Conservation (phyloP, 768 basidiomycete species). For the Suillus sp. region DNA sequence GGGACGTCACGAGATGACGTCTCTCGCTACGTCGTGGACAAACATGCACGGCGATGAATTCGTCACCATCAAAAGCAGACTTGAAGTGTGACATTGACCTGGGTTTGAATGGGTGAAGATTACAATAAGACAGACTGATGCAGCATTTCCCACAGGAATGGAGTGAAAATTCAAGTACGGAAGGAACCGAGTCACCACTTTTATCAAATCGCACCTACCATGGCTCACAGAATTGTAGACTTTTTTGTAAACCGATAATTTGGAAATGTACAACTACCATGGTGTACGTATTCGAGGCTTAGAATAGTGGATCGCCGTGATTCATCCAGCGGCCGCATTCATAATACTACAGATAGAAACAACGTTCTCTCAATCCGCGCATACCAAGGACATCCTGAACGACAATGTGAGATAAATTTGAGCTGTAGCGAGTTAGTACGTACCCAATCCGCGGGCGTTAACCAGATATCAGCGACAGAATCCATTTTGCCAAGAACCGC, state of each 20-base stretch:
- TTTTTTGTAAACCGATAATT: neutral
- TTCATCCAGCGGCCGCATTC: neutral
- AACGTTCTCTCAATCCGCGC: constrained; percentile 79
- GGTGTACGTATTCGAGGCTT: neutral
- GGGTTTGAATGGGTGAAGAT: neutral
- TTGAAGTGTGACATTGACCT: constrained; percentile 48
- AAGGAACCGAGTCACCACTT: neutral
- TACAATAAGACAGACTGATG: neutral
- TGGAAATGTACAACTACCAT: neutral
- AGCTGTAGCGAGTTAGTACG: constrained; percentile 22
- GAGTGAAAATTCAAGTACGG: neutral
- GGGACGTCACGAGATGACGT: constrained; percentile 58
- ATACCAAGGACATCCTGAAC: constrained; percentile 73
- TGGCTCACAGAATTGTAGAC: neutral
- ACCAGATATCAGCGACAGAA: constrained; percentile 85
- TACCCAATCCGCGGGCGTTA: constrained; percentile 87
- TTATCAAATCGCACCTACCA: neutral
- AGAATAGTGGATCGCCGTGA: neutral
- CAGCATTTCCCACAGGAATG: neutral
- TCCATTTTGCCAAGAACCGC: constrained; percentile 93
- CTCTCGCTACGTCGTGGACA: constrained; percentile 50
- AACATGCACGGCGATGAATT: constrained; percentile 54
- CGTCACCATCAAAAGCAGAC: constrained; percentile 51
- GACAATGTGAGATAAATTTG: constrained; percentile 6
- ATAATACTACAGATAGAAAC: constrained; percentile 64